Evolutionary conservation across 2,329 filamentous ascomycete genomes (phyloP), one percentile per base, ranked within the genome.

Genomic region (Penicillium sp.): DNA sequence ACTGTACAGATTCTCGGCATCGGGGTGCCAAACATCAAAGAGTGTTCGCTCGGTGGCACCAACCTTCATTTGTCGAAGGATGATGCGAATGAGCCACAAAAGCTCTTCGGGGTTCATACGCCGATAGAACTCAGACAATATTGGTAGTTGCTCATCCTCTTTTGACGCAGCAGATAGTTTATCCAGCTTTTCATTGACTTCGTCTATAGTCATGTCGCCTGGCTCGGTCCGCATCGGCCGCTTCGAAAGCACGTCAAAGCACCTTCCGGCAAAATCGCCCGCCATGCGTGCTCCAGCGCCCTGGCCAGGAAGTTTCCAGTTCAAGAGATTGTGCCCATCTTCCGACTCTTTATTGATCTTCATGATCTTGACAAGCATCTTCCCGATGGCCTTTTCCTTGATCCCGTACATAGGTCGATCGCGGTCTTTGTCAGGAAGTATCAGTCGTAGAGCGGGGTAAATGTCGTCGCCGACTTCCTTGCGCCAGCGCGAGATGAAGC

Each of bases 31-130:
- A 26, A 90, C 74, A 64, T 93, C 84, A 51, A 99, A 82, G 54
- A 97, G 83, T 0, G 92, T 97, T 74, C 88, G 91, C 73, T 97
- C 92, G 0, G 91, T 92, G 11, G 92, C 91, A 13, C 84, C 82
- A 47, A 86, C 79, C 66, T 86, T 88, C 84, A 88, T 87, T 64
- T 87, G 89, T 57, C 89, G 89, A 27, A 97, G 78, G 43, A 99
- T 88, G 65, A 99, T 97, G 13, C 93, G 88, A 58, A 99, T 90
- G 51, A 97, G 78, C 94, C 94, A 99, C 77, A 89, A 87, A 61
- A 99, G 76, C 75, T 99, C 94, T 60, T 96, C 89, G 0, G 94
- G 84, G 63, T 95, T 95, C 94, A 97, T 97, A 23, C 84, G 83
- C 42, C 86, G 83, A 72, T 97, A 97, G 68, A 97, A 96, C 4